Conservation (phyloP, 2,329 filamentous ascomycete species). For the Aureobasidium leucospermi region DNA sequence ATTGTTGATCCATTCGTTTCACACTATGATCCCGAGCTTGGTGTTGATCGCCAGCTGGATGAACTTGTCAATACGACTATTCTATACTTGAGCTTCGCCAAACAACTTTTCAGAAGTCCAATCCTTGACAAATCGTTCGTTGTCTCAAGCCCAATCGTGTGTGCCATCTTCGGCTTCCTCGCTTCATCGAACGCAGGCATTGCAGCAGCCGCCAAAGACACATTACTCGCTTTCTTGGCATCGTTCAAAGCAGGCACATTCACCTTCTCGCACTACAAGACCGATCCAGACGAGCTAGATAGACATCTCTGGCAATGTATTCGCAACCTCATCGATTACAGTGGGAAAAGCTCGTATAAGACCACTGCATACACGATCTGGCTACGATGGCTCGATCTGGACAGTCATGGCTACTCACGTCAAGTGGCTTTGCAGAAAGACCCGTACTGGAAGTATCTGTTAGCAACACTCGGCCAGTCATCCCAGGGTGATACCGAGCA, state of each 20-base stretch:
- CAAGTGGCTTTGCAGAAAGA: constrained; percentile 17
- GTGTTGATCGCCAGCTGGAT: not conserved
- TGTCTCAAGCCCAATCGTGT: not conserved
- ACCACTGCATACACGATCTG: constrained; percentile 15
- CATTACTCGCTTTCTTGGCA: constrained; percentile 11
- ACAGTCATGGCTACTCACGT: not conserved
- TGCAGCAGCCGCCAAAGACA: constrained; percentile 12
- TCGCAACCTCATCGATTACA: not conserved
- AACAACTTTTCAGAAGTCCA: not conserved
- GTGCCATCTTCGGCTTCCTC: constrained; percentile 6
- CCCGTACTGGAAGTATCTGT: constrained; percentile 35
- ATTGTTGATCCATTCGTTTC: constrained; percentile 3
- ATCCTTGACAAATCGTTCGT: not conserved
- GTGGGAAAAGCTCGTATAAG: not conserved
- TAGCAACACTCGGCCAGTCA: constrained; percentile 26
- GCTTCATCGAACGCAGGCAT: constrained; percentile 1
- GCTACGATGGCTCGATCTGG: constrained; percentile 16
- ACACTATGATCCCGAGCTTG: constrained; percentile 1
- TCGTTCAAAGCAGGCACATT: not conserved
- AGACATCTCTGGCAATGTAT: constrained; percentile 12
- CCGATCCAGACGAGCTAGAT: constrained; percentile 6
- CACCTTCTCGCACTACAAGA: not conserved
- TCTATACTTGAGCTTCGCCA: constrained; percentile 8
- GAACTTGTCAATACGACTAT: constrained; percentile 1
- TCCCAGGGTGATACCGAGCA: constrained; percentile 38